Evolutionary conservation across 495 filamentous ascomycete species (phyloP).

Genomic region (Trichocladium antarcticum): DNA sequence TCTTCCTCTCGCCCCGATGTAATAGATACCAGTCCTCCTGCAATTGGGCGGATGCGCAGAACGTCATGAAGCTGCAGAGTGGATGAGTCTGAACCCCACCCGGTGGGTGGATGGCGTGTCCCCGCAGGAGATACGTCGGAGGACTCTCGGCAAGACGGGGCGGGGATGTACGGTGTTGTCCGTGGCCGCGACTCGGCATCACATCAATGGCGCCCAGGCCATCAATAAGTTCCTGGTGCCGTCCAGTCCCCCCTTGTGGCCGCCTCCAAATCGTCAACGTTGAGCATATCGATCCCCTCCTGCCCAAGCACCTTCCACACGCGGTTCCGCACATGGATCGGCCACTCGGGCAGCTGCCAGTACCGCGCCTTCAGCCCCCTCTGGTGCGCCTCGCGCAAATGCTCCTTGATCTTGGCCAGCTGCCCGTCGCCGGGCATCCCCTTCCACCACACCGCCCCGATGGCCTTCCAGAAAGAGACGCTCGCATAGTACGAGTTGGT

Average conservation of each 20-base stretch:
- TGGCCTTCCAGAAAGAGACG: conserved; percentile 34
- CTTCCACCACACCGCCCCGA: conserved; percentile 38
- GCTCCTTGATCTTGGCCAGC: conserved; percentile 47
- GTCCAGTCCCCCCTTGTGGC: conserved; percentile 29
- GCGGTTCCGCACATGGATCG: conserved; percentile 57
- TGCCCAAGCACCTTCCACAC: conserved; percentile 62
- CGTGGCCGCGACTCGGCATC: not conserved
- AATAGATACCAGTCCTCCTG: too few species aligned
- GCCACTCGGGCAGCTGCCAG: conserved; percentile 73
- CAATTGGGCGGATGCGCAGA: not conserved
- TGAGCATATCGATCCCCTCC: conserved; percentile 63
- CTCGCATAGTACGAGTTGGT: conserved; percentile 47
- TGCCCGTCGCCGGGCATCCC: conserved; percentile 39
- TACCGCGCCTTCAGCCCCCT: conserved; percentile 64
- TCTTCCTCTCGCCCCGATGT: not conserved
- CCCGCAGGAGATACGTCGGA: conserved; percentile 26
- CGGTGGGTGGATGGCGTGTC: conserved; percentile 6
- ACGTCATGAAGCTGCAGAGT: not conserved
- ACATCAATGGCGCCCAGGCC: not conserved
- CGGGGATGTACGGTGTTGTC: not conserved
- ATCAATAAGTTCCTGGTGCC: conserved; percentile 9
- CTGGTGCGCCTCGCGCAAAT: conserved; percentile 56
- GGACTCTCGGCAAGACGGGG: conserved; percentile 15
- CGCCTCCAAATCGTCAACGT: conserved; percentile 59
- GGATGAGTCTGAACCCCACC: conserved; percentile 5